Conservation (phyloP, 1,284 basidiomycete genomes). For the Bjerkandera adusta region DNA sequence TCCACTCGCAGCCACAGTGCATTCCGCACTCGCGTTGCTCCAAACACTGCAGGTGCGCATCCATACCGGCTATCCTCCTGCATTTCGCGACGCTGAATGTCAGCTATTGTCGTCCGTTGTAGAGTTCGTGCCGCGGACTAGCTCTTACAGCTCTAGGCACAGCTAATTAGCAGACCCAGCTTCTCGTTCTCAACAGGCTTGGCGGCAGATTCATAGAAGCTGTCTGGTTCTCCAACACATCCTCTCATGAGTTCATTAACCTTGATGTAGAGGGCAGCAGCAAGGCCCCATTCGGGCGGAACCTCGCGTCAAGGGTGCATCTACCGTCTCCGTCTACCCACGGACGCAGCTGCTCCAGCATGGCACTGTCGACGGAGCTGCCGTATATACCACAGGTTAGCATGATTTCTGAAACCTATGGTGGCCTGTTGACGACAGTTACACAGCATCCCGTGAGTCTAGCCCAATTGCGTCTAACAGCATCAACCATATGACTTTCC, state of each 20-base stretch:
- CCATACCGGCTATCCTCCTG: conserved; percentile 2
- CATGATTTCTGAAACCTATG: neutral
- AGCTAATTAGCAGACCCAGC: too few relatives aligned
- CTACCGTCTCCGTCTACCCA: too few relatives aligned
- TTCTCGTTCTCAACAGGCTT: neutral
- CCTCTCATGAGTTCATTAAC: neutral
- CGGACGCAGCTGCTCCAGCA: neutral
- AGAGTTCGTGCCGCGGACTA: too few relatives aligned
- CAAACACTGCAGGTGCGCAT: neutral
- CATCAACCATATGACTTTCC: conserved; percentile 6
- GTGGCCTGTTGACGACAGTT: neutral
- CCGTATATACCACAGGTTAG: neutral
- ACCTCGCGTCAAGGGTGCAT: conserved; percentile 1
- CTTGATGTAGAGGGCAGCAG: neutral
- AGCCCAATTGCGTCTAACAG: neutral
- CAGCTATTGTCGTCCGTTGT: too few relatives aligned
- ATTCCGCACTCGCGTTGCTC: neutral
- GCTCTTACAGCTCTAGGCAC: too few relatives aligned
- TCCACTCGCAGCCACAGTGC: neutral
- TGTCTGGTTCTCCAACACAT: neutral
- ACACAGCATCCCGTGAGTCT: neutral
- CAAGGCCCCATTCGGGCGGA: neutral
- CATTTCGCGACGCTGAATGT: too few relatives aligned
- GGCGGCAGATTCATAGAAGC: neutral
- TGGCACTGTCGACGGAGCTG: neutral